Evolutionary conservation across 192 early-diverging fungal species (phyloP).

Genomic region (Gryganskiella cystojenkinii): DNA sequence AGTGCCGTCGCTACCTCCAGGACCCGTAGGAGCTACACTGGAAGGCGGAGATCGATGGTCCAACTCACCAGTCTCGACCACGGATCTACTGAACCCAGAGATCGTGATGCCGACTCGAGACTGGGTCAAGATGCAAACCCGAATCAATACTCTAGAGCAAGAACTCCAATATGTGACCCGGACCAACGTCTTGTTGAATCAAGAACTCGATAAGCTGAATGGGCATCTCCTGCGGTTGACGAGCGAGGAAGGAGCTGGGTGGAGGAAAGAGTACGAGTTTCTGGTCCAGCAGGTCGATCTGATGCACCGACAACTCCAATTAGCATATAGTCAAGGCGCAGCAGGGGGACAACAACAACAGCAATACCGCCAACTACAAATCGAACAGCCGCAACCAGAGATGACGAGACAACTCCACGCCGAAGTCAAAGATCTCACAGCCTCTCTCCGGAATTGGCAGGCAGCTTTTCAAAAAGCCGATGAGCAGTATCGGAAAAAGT

Average conservation of each 20-base stretch:
- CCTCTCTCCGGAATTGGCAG: slow-evolving; percentile 36
- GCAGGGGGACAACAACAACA: slow-evolving; percentile 1
- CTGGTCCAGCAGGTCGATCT: slow-evolving; percentile 45
- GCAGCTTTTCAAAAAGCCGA: slow-evolving; percentile 38
- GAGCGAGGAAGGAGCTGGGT: slow-evolving; percentile 21
- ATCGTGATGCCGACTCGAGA: slow-evolving; percentile 30
- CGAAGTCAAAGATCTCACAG: slow-evolving; percentile 33
- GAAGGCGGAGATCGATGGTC: not conserved
- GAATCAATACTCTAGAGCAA: slow-evolving; percentile 32
- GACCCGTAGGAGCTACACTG: not conserved
- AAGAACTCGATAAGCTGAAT: slow-evolving; percentile 45
- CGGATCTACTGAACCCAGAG: too few relatives aligned
- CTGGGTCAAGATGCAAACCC: slow-evolving; percentile 44
- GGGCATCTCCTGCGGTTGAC: slow-evolving; percentile 22
- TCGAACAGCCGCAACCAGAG: slow-evolving; percentile 1
- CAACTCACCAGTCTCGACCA: too few relatives aligned
- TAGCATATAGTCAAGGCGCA: slow-evolving; percentile 9
- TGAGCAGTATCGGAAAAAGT: slow-evolving; percentile 48
- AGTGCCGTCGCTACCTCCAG: too few relatives aligned
- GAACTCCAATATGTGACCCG: slow-evolving; percentile 21
- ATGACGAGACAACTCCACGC: slow-evolving; percentile 27
- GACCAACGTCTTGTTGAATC: slow-evolving; percentile 31
- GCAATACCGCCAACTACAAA: too few relatives aligned
- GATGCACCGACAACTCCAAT: slow-evolving; percentile 47
- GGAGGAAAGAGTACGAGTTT: slow-evolving; percentile 38